Base-by-base conservation (phyloP, 495 filamentous ascomycete genomes). In the Acidiella bohemica region DNA sequence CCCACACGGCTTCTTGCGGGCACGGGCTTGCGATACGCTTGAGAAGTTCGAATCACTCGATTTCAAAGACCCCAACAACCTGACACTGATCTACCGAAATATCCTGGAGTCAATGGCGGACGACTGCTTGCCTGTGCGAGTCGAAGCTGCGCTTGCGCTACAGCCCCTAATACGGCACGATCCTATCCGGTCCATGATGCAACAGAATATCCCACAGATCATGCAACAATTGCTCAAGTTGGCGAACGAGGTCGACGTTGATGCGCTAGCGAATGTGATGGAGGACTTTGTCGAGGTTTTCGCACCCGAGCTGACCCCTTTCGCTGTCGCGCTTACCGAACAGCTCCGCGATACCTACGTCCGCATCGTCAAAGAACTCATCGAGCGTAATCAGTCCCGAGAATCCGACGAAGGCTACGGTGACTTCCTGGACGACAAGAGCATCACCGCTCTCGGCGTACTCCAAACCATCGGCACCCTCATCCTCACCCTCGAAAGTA, bases 211-310 rank as follows among this genome's bases (percentile, higher is more conserved):
- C 39, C 86, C 92, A n/a, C 87, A 93, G 54, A 95, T 97, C 57
- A 97, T 97, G 90, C 90, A 97, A 61, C 86, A 96, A 60, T 67
- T 97, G 12, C 71, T 97, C 22, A 96, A 96, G 63, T 64, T 97
- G 43, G 88, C 90, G 19, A 94, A 94, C 55, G 86, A 94, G 61
- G 85, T 85, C 31, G 86, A 93, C 50, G 87, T 94, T 36, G 86
- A 94, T 59, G 84, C 86, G 13, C 61, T 94, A 14, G 84, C 86
- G n/a, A 93, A 93, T 50, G 86, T 94, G n/a, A 94, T 94, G 90
- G 90, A 97, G 58, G 92, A 97, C 52, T 96, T 96, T 57, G 90
- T 97, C 36, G 90, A 97, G 59, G 90, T 96, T 0, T 97, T 97
- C 59, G 87, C 90, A 13, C 66, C 82, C 2, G 92, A 97, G 56